Percentiles rank a stretch among this genome's conserved stretches.
Evolutionary conservation across 352 stramenopile species (phyloP).

Genomic region (Aphanomyces stellatus): DNA sequence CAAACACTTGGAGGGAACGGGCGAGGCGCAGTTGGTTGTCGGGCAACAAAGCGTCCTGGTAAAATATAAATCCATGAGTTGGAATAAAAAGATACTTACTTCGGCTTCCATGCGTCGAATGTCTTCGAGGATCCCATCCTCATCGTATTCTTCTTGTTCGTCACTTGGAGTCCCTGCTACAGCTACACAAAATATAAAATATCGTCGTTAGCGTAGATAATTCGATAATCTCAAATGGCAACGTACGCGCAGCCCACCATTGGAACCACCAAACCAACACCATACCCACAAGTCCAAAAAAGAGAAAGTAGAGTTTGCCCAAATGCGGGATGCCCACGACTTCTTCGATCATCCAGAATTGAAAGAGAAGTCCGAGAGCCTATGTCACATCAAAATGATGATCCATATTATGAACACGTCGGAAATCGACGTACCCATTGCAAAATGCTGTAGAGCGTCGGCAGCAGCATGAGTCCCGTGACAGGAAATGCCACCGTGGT

Average conservation of each 20-base stretch:
- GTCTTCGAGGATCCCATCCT: slow-evolving; percentile 58
- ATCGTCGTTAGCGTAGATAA: too few species aligned
- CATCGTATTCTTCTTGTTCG: slow-evolving; percentile 28
- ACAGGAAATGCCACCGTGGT: slow-evolving; percentile 64
- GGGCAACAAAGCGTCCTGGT: slow-evolving; percentile 45
- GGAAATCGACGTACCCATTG: slow-evolving; percentile 35
- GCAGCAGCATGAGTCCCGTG: slow-evolving; percentile 68
- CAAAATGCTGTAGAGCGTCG: slow-evolving; percentile 53
- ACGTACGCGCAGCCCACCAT: slow-evolving; percentile 51
- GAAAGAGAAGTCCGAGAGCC: slow-evolving; percentile 24
- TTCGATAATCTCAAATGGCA: neutral
- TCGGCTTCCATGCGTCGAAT: slow-evolving; percentile 47
- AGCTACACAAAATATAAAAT: too few species aligned
- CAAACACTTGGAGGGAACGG: slow-evolving; percentile 44
- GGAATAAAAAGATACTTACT: neutral
- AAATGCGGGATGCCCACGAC: slow-evolving; percentile 70
- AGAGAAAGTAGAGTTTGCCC: slow-evolving; percentile 80
- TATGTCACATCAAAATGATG: slow-evolving; percentile 28
- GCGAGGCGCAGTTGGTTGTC: slow-evolving; percentile 55
- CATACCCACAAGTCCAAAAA: slow-evolving; percentile 63
- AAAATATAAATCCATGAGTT: neutral
- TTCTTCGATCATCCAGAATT: slow-evolving; percentile 61
- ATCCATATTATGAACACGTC: slow-evolving; percentile 4
- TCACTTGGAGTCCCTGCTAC: slow-evolving; percentile 19
- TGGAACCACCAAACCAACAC: slow-evolving; percentile 82